These are phyloP conservation scores for Suhomyces bribrorum DNA, from an alignment of 1,139 yeast species.

Conservation along the genomic window DNA sequence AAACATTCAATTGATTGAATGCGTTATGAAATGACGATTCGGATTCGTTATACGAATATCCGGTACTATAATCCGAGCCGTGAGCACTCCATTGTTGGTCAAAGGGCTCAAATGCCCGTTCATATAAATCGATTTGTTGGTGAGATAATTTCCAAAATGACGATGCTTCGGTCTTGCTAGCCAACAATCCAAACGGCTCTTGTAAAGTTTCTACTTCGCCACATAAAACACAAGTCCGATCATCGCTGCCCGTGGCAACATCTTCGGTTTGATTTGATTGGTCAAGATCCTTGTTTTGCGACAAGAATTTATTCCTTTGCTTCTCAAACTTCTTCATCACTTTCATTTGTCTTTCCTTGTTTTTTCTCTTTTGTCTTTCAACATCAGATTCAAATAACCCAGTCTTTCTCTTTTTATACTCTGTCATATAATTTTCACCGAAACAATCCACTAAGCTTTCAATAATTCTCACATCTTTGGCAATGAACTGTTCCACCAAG, in stretches of 20 bases:
- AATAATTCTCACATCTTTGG: constrained; percentile 49
- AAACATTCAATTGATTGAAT: constrained; percentile 32
- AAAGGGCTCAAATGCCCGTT: constrained; percentile 31
- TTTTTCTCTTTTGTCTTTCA: constrained; percentile 47
- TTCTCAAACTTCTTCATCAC: constrained; percentile 45
- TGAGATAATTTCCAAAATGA: constrained; percentile 53
- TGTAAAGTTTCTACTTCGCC: constrained; percentile 54
- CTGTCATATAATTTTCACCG: constrained; percentile 54
- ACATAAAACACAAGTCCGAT: constrained; percentile 63
- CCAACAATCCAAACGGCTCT: constrained; percentile 58
- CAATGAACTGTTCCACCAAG: constrained; percentile 51
- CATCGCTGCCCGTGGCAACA: constrained; percentile 14
- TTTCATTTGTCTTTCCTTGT: constrained; percentile 39
- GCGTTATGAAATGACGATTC: constrained; percentile 6
- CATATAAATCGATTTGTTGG: constrained; percentile 8
- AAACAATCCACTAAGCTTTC: constrained; percentile 56
- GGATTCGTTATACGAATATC: constrained; percentile 20
- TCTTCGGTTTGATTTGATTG: constrained; percentile 13
- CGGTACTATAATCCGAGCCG: constrained; percentile 27
- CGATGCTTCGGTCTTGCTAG: constrained; percentile 37
- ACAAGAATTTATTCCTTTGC: constrained; percentile 41
- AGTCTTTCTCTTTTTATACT: constrained; percentile 34
- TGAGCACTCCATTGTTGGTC: constrained; percentile 19
- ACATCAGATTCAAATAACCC: constrained; percentile 34
- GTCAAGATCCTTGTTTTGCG: constrained; percentile 30